These are phyloP conservation scores for Glycine soja DNA, from an alignment of 306 rosid genomes.

Conservation along the genomic window DNA sequence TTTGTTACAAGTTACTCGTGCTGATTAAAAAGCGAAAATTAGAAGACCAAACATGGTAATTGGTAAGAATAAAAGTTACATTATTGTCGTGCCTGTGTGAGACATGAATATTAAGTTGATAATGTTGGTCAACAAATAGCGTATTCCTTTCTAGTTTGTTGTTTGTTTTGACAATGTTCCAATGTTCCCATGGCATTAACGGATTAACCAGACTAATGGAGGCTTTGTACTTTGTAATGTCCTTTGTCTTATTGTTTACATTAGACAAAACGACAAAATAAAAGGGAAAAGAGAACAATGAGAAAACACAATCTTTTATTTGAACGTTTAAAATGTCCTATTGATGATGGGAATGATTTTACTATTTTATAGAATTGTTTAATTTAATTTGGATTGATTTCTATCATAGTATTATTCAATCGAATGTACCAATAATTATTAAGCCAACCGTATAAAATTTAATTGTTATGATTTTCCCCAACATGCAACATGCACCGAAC, in stretches of 20 bases:
- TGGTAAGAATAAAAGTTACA: neutral
- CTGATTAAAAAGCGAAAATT: neutral
- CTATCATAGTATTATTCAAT: neutral
- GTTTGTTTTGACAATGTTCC: conserved; percentile 39
- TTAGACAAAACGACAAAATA: conserved; percentile 22
- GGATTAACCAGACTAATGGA: conserved; percentile 17
- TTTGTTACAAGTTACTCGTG: conserved; percentile 5
- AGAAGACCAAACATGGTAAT: conserved; percentile 33
- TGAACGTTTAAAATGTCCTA: neutral
- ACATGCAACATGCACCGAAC: conserved; percentile 43
- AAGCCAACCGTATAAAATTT: neutral
- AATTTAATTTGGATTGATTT: neutral
- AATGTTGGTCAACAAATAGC: conserved; percentile 22
- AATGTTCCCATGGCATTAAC: conserved; percentile 32
- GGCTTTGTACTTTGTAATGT: conserved; percentile 24
- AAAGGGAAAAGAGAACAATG: conserved; percentile 5
- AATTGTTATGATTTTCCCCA: conserved; percentile 19
- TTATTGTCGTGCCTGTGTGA: conserved; percentile 35
- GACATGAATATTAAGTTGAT: conserved; percentile 11
- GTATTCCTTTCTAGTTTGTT: conserved; percentile 4
- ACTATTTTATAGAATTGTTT: neutral
- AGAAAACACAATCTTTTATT: neutral
- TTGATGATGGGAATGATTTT: no score
- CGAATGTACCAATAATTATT: conserved; percentile 2
- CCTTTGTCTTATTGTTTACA: conserved; percentile 21